Base-by-base conservation (phyloP, 164 flowering plant species). In the Brasenia schreberi region DNA sequence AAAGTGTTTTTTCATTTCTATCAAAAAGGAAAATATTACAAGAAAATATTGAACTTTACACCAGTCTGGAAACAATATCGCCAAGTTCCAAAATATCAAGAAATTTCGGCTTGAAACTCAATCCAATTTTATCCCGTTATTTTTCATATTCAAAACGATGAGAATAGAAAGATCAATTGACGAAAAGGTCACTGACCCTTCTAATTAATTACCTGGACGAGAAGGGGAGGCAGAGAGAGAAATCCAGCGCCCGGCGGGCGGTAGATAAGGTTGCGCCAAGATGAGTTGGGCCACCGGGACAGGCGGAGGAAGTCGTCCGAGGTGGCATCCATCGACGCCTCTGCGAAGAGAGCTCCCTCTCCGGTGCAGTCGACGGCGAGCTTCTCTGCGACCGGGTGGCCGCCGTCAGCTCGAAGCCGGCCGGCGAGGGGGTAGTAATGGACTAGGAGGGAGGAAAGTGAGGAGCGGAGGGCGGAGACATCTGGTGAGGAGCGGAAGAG, bases 351-450 rank as follows among this genome's bases (percentile, higher is more conserved):
- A 61, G 95, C 96, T 44, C 98, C 98, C 66, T 87, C 80, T 18
- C 87, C 90, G 73, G 84, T 87, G 61, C 98, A 93, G 19, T 87
- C 90, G 42, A 93, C 76, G 74, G 84, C 85, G 44, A 93, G 85
- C 79, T 86, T 90, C 19, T 76, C 77, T 75, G 85, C 85, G 68
- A 72, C 72, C 5, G 72, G 74, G 5, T 18, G 27, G 42, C 74
- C 69, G 12, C 4, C 12, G 56, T 33, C 39, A 9, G 65, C 18
- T 67, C 83, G 83, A 64, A 93, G 58, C 76, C 98, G 79, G 19
- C 98, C 98, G 0, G 98, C 98, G 49, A 93, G 77, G 4, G 98
- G 98, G 74, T 93, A 89, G 80, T 87, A 93, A n/a, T 83, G 77
- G 0, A 84, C 88, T 6, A 93, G 90, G 62, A 77, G 80, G 42